Evolutionary conservation across 116 monocot species (phyloP), one percentile per base, ranked within the genome.

Genomic region (Posidonia oceanica): DNA sequence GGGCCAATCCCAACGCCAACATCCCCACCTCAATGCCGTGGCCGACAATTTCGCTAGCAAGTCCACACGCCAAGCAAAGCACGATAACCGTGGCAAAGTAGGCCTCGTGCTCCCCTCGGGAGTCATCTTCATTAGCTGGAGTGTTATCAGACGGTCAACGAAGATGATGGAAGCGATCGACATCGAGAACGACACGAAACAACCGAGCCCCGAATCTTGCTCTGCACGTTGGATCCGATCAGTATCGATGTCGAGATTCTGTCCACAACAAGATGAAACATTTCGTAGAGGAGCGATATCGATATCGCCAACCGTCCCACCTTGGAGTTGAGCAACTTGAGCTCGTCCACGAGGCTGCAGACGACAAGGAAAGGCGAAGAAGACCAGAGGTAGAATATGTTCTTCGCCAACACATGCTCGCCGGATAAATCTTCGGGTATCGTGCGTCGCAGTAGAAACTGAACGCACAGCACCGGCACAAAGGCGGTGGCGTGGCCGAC

Each of bases 321-420:
- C 63, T 83, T 77, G 10, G 86, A 80, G 72, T 86, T 83, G 51
- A 80, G 87, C 48, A 89, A 84, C 39, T 76, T 68, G 73, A 89
- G 79, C 38, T 89, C 93, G 16, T 77, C 55, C 39, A 94, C 83
- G 42, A 79, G 62, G 57, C 78, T 75, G 54, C 66, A 69, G 12
- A 89, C 37, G 64, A 80, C 85, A 36, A 78, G 42, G 76, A 81
- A 85, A 11, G 79, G 68, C 39, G 84, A 52, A 39, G 69, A 8
- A 53, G 75, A 52, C 65, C 76, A 39, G 21, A 70, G 38, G 54
- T 70, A 59, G 67, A 75, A 38, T 12, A 82, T 18, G 16, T 22
- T 23, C 54, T 60, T 61, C 20, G 72, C 10, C 60, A 80, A 14
- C 10, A 42, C 36, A 14, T n/a, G 67, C 42, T 4, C 10, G 21